Evolutionary conservation across 306 rosid genomes (phyloP).

Genomic region (Lathyrus oleraceus): DNA sequence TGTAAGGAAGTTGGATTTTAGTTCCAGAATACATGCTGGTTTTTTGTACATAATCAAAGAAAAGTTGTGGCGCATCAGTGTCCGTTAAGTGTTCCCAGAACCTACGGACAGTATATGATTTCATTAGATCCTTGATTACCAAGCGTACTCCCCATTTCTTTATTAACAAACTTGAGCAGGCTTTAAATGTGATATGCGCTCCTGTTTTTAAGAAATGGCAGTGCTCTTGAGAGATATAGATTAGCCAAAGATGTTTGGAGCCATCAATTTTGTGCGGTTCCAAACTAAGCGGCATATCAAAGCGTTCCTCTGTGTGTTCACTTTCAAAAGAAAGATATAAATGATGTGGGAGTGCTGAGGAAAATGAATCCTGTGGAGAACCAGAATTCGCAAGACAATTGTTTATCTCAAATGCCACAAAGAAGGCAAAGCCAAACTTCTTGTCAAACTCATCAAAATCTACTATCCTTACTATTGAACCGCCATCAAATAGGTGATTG

Average conservation of each 20-base stretch:
- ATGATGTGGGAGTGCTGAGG: background rate
- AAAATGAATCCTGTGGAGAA: background rate
- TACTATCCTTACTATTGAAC: background rate
- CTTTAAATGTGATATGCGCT: conserved; percentile 6
- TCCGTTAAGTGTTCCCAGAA: no score
- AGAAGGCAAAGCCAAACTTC: conserved; percentile 6
- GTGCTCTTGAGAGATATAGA: conserved; percentile 1
- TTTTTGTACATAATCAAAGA: no score
- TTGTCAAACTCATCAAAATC: background rate
- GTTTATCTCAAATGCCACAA: background rate
- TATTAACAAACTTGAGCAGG: background rate
- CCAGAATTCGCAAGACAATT: background rate
- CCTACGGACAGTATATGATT: no score
- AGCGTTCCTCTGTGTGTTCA: background rate
- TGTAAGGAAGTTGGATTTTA: no score
- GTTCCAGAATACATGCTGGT: no score
- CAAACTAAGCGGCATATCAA: background rate
- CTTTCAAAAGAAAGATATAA: conserved; percentile 29
- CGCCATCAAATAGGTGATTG: background rate
- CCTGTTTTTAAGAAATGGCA: conserved; percentile 27
- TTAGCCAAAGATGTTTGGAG: background rate
- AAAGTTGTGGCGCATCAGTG: no score
- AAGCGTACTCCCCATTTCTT: background rate
- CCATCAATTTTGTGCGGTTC: background rate
- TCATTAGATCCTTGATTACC: background rate